These are phyloP conservation scores for Effrenium voratum DNA, from an alignment of 73 alveolate genomes.

Conservation along the genomic window DNA sequence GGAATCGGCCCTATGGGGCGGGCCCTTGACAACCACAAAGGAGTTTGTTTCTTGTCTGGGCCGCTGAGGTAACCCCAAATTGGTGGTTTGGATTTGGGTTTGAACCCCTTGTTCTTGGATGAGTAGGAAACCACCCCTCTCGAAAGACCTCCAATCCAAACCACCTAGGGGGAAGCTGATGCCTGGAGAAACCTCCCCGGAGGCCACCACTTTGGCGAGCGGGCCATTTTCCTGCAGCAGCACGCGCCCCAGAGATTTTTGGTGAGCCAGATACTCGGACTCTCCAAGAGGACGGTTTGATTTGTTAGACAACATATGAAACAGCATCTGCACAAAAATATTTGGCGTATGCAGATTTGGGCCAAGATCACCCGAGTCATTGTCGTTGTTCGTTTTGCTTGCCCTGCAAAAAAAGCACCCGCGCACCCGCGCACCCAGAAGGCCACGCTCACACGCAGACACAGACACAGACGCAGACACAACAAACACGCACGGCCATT, in stretches of 20 bases:
- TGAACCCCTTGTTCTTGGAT: too few species aligned
- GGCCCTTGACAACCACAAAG: too few species aligned
- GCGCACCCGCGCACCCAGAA: too few species aligned
- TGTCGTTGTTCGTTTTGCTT: neutral
- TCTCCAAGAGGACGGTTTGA: neutral
- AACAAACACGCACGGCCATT: too few species aligned
- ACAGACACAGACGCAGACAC: too few species aligned
- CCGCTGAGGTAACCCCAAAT: too few species aligned
- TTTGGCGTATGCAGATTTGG: neutral
- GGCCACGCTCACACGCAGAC: too few species aligned
- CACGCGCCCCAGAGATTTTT: neutral
- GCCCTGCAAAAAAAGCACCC: neutral
- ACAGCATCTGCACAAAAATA: neutral
- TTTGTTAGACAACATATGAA: neutral
- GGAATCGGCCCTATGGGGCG: too few species aligned
- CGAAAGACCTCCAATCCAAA: neutral
- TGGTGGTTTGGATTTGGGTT: too few species aligned
- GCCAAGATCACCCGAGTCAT: neutral
- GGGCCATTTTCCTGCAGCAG: constrained; percentile 89
- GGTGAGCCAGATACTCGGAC: too few species aligned
- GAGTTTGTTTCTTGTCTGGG: too few species aligned
- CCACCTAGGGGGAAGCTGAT: neutral
- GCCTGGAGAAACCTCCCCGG: neutral
- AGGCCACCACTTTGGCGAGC: constrained; percentile 92
- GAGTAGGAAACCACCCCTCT: too few species aligned